Percentiles rank a stretch among this genome's conserved stretches.
Evolutionary conservation across 2,329 filamentous ascomycete genomes (phyloP).

Genomic region (Blastomyces emzantsi): DNA sequence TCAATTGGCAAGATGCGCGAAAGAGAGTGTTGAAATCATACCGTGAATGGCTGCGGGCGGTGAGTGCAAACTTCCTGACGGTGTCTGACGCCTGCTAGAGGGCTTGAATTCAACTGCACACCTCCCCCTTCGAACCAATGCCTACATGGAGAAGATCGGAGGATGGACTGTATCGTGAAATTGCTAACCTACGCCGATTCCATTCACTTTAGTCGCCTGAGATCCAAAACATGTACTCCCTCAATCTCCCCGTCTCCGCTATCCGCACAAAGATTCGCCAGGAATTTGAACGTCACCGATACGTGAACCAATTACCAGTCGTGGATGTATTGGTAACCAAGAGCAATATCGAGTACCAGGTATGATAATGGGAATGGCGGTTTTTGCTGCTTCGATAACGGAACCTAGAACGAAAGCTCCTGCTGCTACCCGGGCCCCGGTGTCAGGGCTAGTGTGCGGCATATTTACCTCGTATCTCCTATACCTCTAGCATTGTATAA

Average conservation of each 20-base stretch:
- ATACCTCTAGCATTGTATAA: neutral
- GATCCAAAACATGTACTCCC: slow-evolving; percentile 93
- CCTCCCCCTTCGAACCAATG: neutral
- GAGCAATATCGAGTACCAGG: slow-evolving; percentile 91
- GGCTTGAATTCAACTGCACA: neutral
- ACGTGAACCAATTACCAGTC: slow-evolving; percentile 76
- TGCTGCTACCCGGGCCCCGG: neutral
- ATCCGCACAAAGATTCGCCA: slow-evolving; percentile 91
- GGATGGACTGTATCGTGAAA: neutral
- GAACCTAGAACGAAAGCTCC: neutral
- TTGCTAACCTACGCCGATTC: neutral
- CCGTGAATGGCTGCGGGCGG: slow-evolving; percentile 90
- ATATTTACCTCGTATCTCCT: neutral
- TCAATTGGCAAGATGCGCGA: slow-evolving; percentile 83
- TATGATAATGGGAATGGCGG: slow-evolving; percentile 32
- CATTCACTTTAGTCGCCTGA: slow-evolving; percentile 65
- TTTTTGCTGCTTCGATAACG: neutral
- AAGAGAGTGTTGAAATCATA: slow-evolving; percentile 80
- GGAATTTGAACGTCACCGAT: slow-evolving; percentile 94
- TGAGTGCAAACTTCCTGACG: slow-evolving; percentile 46
- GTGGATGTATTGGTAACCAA: slow-evolving; percentile 87
- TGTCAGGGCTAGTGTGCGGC: neutral
- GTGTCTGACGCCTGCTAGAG: neutral
- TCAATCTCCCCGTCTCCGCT: slow-evolving; percentile 76
- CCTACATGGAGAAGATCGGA: slow-evolving; percentile 1